Evolutionary conservation across 1,139 yeast species (phyloP).

Genomic region (Hansenula sp.): DNA sequence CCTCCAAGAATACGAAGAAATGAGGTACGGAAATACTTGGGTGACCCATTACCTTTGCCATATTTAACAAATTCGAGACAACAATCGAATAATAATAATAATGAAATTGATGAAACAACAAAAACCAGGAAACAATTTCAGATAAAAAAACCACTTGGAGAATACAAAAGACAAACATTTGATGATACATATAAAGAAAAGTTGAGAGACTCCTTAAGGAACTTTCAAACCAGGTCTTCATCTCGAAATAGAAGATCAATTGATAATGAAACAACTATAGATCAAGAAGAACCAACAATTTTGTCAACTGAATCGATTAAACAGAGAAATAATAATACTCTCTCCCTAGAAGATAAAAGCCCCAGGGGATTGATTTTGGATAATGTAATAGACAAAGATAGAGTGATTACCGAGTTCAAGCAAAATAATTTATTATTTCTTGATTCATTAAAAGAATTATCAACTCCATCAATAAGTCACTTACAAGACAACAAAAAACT

Average conservation of each 20-base stretch:
- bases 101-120: neutral
- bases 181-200: neutral
- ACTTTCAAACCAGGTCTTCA: neutral
- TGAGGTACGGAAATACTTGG: constrained; percentile 23
- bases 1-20: constrained; percentile 5
- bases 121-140: neutral
- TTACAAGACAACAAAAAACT: too few relatives aligned
- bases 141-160: neutral
- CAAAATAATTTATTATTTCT: too few relatives aligned
- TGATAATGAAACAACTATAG: constrained; percentile 5
- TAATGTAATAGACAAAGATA: too few relatives aligned
- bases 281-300: neutral
- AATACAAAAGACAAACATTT: neutral
- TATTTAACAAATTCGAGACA: constrained; percentile 16
- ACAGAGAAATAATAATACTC: too few relatives aligned
- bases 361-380: too few relatives aligned
- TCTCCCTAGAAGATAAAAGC: too few relatives aligned
- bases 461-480: too few relatives aligned
- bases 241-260: neutral
- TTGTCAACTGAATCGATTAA: too few relatives aligned
- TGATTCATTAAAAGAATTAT: too few relatives aligned
- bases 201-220: constrained; percentile 7
- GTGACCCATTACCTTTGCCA: constrained; percentile 33
- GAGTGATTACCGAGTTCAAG: too few relatives aligned
- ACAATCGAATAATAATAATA: neutral